These are phyloP conservation scores for Angophora floribunda DNA, from an alignment of 345 rosid genomes.

Conservation along the genomic window DNA sequence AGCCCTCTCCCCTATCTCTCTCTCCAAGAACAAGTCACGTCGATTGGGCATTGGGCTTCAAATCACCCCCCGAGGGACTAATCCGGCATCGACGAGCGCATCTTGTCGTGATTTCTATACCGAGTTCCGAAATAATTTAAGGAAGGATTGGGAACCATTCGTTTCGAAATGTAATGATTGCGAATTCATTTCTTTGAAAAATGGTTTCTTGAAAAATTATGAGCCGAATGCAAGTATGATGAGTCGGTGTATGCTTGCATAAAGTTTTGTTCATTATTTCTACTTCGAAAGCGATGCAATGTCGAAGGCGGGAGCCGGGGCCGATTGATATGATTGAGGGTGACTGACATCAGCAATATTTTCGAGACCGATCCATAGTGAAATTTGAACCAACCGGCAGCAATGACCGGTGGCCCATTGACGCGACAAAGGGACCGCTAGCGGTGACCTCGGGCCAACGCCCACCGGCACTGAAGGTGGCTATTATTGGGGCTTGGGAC, in stretches of 20 bases:
- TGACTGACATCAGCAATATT: neutral
- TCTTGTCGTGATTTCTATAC: neutral
- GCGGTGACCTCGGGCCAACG: neutral
- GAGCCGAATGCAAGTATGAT: neutral
- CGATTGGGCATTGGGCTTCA: neutral
- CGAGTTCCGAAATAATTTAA: neutral
- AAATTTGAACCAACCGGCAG: neutral
- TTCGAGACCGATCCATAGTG: neutral
- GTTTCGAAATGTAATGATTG: accelerated
- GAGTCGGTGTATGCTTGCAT: neutral
- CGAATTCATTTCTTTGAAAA: neutral
- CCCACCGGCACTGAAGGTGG: neutral
- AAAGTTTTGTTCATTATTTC: neutral
- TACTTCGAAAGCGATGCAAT: neutral
- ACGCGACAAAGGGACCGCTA: neutral
- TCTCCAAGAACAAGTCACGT: neutral
- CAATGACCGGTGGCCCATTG: neutral
- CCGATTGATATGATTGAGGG: neutral
- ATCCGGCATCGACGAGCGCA: neutral
- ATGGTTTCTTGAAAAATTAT: neutral
- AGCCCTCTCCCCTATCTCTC: neutral
- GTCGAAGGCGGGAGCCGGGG: accelerated
- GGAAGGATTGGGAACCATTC: neutral
- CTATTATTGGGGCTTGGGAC: neutral
- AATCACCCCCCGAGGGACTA: neutral